Conservation (phyloP, 768 basidiomycete species). For the Psilocybe sp. region DNA sequence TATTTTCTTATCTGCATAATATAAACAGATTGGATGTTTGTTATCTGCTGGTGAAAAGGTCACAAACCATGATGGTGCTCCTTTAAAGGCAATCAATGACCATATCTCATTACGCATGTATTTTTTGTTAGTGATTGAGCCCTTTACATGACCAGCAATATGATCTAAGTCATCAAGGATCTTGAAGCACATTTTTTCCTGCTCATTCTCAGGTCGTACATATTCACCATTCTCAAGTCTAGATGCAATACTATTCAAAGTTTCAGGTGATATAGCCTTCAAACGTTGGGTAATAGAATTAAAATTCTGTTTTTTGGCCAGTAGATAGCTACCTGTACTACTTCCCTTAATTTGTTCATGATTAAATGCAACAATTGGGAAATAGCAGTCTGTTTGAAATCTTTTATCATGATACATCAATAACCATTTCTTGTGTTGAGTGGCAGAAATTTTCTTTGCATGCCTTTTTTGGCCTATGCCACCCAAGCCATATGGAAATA, state of each 20-base stretch:
- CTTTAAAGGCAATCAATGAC: conserved; percentile 21
- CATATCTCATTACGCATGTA: conserved; percentile 28
- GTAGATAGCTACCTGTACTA: conserved; percentile 21
- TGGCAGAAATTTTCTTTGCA: conserved; percentile 13
- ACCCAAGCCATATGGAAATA: conserved; percentile 38
- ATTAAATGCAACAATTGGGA: conserved; percentile 36
- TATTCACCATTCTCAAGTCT: conserved; percentile 20
- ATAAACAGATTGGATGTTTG: conserved; percentile 30
- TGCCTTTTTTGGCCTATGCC: conserved; percentile 23
- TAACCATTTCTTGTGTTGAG: conserved; percentile 21
- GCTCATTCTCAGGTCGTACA: conserved; percentile 11
- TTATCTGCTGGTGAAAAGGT: conserved; percentile 33
- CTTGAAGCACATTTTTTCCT: conserved; percentile 21
- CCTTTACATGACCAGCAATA: conserved; percentile 20
- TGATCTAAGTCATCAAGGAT: conserved; percentile 24
- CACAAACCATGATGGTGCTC: conserved; percentile 33
- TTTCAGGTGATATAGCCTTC: conserved; percentile 17
- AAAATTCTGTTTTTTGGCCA: conserved; percentile 25
- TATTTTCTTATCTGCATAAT: conserved; percentile 25
- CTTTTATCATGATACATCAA: conserved; percentile 38
- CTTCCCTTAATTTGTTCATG: conserved; percentile 33
- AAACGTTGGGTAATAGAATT: conserved; percentile 18
- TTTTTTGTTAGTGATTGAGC: conserved; percentile 23
- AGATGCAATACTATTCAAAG: conserved; percentile 13
- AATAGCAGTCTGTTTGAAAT: conserved; percentile 35